Percentiles rank a stretch among this genome's conserved stretches.
Conservation (phyloP, 1,139 yeast genomes). For the Hansenula anomala region DNA sequence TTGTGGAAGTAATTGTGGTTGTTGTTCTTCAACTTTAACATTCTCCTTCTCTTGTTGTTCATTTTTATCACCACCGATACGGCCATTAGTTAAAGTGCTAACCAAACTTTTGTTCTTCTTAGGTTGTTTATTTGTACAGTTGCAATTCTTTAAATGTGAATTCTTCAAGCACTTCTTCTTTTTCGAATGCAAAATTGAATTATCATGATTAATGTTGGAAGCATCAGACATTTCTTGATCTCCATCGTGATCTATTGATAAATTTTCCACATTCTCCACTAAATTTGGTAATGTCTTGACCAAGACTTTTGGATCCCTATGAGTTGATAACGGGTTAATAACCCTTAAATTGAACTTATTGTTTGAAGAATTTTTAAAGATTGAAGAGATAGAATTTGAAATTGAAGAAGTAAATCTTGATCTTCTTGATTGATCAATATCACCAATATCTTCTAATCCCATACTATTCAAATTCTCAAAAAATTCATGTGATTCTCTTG, state of each 20-base stretch:
- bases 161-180: conserved; percentile 10
- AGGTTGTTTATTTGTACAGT: conserved; percentile 6
- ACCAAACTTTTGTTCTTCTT: conserved; percentile 17
- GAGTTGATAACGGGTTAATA: conserved; percentile 23
- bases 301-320: conserved; percentile 14
- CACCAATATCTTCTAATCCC: conserved; percentile 4
- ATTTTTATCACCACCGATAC: conserved; percentile 13
- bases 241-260: conserved; percentile 5
- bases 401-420: conserved; percentile 17
- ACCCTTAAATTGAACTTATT: conserved; percentile 18
- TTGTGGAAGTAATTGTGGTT: background rate
- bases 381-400: conserved; percentile 18
- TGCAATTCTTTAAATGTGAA: conserved; percentile 13
- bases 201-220: background rate
- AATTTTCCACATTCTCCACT: conserved; percentile 14
- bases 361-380: conserved; percentile 15
- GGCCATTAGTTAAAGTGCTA: conserved; percentile 18
- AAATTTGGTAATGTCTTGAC: conserved; percentile 11
- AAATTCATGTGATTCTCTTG: conserved; percentile 4
- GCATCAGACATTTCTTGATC: background rate
- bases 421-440: conserved; percentile 9
- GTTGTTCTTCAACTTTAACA: background rate
- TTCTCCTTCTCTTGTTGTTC: background rate
- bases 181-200: background rate
- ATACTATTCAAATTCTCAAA: conserved; percentile 12